These are phyloP conservation scores for Cryptococcus hybrid DNA, from an alignment of 1,284 basidiomycete genomes.

Conservation along the genomic window DNA sequence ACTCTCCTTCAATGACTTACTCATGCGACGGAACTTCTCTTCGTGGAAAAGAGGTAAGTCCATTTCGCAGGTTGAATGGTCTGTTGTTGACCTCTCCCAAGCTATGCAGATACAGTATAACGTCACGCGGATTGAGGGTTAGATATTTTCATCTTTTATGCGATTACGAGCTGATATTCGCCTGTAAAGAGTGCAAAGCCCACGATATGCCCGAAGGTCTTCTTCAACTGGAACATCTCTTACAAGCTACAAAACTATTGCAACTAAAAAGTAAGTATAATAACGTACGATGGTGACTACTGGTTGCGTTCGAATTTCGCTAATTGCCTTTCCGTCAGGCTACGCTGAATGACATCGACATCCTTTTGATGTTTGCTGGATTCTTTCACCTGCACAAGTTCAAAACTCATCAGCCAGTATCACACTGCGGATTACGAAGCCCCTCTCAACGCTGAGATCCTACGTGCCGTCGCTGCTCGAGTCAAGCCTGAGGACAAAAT, in stretches of 20 bases:
- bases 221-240: conserved; percentile 95
- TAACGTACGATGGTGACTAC: too few relatives aligned
- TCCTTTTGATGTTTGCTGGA: conserved; percentile 99
- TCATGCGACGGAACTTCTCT: conserved; percentile 99
- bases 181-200: conserved; percentile 70
- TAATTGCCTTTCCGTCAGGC: conserved; percentile 56
- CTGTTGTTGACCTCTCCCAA: conserved; percentile 37
- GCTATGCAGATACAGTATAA: conserved; percentile 99
- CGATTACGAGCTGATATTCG: too few relatives aligned
- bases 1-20: conserved; percentile 95
- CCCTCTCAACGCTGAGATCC: conserved; percentile 92
- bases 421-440: conserved; percentile 92
- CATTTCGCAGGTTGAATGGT: not conserved
- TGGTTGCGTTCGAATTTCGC: too few relatives aligned
- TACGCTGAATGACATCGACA: conserved; percentile 90
- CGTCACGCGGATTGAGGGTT: conserved; percentile 86
- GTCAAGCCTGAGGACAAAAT: conserved; percentile 93
- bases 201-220: conserved; percentile 99
- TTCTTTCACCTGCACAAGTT: conserved; percentile 98
- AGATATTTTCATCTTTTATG: conserved; percentile 1
- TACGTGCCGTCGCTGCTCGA: conserved; percentile 91
- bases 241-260: conserved; percentile 98
- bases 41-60: conserved; percentile 95
- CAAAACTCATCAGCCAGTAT: conserved; percentile 98
- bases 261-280: conserved; percentile 82